Base-by-base conservation (phyloP, 371 early-diverging fungal species). In the Synchytrium microbalum region DNA sequence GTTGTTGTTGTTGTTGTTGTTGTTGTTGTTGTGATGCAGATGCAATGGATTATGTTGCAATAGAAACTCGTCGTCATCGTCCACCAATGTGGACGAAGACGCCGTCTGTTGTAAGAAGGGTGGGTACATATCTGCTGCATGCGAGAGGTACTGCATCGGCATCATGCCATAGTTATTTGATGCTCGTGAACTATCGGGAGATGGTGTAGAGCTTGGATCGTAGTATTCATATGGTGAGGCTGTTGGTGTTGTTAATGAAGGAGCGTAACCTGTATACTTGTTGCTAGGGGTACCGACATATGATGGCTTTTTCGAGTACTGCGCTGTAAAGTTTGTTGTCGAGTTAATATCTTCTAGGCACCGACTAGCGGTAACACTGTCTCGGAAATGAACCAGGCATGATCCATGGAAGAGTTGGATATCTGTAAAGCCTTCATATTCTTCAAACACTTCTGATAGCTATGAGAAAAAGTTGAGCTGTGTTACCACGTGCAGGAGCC, bases 271-370 rank as follows among this genome's bases (percentile, higher is more conserved):
- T n/a, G n/a, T n/a, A n/a, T n/a, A n/a, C n/a, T n/a, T n/a, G n/a
- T n/a, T n/a, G n/a, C n/a, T n/a, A n/a, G n/a, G n/a, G n/a, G n/a
- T n/a, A n/a, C n/a, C n/a, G n/a, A n/a, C n/a, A n/a, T n/a, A n/a
- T n/a, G n/a, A n/a, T n/a, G n/a, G n/a, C n/a, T 74, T 72, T 54
- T 74, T 69, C 14, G 74, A 73, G 54, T 69, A 77, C 13, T 72
- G 64, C 24, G 71, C 67, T 29, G 75, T 75, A 54, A 77, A 75
- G 66, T 77, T 77, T 1, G 77, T 77, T 24, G 63, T 69, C 8
- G 62, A 61, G 60, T 77, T 77, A 31, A 77, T 67, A n/a, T 58
- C 71, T 27, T 71, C 72, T 24, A 77, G 59, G 5, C 71, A 65
- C 1, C 58, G 63, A 10, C 54, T 30, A 0, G 77, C 75, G 13